Base-by-base conservation (phyloP, 129 eudicot species). In the Saposhnikovia divaricata region DNA sequence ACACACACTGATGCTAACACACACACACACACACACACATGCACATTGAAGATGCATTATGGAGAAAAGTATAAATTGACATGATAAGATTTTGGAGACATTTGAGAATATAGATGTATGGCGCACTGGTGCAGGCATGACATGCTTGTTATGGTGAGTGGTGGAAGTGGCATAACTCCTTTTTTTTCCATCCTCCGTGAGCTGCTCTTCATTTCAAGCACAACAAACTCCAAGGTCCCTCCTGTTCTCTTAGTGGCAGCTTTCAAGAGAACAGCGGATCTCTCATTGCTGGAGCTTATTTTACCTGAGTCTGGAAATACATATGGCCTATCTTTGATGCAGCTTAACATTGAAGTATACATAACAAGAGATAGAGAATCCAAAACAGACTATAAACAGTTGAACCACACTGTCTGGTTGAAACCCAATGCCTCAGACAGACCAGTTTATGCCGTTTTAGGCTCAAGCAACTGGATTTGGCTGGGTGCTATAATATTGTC, bases 121-220 rank as follows among this genome's bases (percentile, higher is more conserved):
- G 45, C 23, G 47, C 47, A 44, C 47, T 57, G 19, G 21, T 69
- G 39, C 85, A 89, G 90, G 87, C 90, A 89, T 25, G 90, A 91
- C 65, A 83, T 66, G 73, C 84, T 89, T n/a, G 89, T 91, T 72
- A 83, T 91, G 92, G 78, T 88, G 59, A 83, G 92, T 47, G 92
- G 97, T 57, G 97, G 97, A 78, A 91, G 93, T 65, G 93, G 93
- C 77, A 86, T 88, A 9, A 91, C 93, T 31, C 97, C 97, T 16
- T 88, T 83, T 45, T 59, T 91, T 80, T 88, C 94, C 72, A 85
- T 91, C 45, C 82, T 88, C 18, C 89, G 89, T 27, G 93, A 91
- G 79, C 90, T 89, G 80, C 55, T 91, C 71, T 85, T 84, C 39
- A 80, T 48, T 23, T 47, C 86, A 23, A 81, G 69, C 72, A 44